These are phyloP conservation scores for Psilocybe subaeruginosa DNA, from an alignment of 768 basidiomycete genomes.

Conservation along the genomic window DNA sequence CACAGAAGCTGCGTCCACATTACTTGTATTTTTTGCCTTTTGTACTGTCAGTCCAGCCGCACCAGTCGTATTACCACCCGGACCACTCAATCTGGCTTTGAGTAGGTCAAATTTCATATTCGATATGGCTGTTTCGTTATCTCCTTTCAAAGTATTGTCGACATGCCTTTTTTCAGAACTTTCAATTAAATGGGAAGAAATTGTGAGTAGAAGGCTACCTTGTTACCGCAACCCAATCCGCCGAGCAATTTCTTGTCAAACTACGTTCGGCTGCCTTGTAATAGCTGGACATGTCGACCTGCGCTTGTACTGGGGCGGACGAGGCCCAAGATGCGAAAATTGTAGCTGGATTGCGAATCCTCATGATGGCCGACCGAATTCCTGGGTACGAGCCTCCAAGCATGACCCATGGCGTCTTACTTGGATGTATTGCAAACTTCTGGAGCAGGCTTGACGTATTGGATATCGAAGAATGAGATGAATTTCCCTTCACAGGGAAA, in stretches of 20 bases:
- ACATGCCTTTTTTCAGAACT: slow-evolving; percentile 26
- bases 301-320: slow-evolving; percentile 51
- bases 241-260: slow-evolving; percentile 51
- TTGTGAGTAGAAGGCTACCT: slow-evolving; percentile 12
- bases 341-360: slow-evolving; percentile 47
- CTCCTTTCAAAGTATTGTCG: slow-evolving; percentile 35
- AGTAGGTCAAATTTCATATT: slow-evolving; percentile 46
- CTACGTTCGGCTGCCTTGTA: slow-evolving; percentile 54
- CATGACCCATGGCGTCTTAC: slow-evolving; percentile 47
- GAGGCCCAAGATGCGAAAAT: slow-evolving; percentile 54
- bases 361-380: slow-evolving; percentile 44
- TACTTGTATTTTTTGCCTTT: slow-evolving; percentile 37
- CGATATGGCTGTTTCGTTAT: slow-evolving; percentile 32
- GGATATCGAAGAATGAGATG: neutral
- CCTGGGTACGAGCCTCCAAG: slow-evolving; percentile 56
- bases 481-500: slow-evolving; percentile 24
- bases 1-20: slow-evolving; percentile 42
- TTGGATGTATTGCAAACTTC: slow-evolving; percentile 39
- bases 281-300: slow-evolving; percentile 53
- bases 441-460: slow-evolving; percentile 2
- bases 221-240: slow-evolving; percentile 55
- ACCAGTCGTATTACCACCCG: slow-evolving; percentile 41
- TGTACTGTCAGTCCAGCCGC: slow-evolving; percentile 35
- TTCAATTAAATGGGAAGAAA: no score
- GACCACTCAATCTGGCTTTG: slow-evolving; percentile 44